Percentiles rank a stretch among this genome's conserved stretches.
Evolutionary conservation across 352 stramenopile genomes (phyloP).

Genomic region (Phytophthora ramorum): DNA sequence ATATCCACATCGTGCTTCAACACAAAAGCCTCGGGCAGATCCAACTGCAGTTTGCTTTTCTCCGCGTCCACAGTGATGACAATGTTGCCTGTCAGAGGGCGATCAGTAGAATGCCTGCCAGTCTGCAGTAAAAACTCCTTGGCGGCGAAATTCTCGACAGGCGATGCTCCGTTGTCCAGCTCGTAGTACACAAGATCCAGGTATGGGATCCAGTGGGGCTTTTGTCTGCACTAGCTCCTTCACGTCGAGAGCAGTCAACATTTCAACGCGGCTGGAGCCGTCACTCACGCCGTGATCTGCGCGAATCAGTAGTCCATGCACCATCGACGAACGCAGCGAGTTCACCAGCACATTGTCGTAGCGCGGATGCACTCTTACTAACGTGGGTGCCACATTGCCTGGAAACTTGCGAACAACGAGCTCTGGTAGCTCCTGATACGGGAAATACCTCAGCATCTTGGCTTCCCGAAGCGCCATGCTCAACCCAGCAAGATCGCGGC

Average conservation of each 20-base stretch:
- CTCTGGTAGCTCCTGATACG: slow-evolving; percentile 68
- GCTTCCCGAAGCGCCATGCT: slow-evolving; percentile 49
- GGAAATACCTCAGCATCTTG: slow-evolving; percentile 68
- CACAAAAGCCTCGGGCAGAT: slow-evolving; percentile 80
- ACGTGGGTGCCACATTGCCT: slow-evolving; percentile 47
- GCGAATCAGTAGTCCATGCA: slow-evolving; percentile 68
- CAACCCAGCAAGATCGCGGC: slow-evolving; percentile 59
- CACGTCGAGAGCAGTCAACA: slow-evolving; percentile 63
- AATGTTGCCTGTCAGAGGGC: slow-evolving; percentile 53
- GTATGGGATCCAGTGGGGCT: slow-evolving; percentile 59
- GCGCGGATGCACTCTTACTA: slow-evolving; percentile 52
- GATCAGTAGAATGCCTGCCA: slow-evolving; percentile 1
- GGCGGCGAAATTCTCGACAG: slow-evolving; percentile 50
- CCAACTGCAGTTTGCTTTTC: slow-evolving; percentile 52
- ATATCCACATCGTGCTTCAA: slow-evolving; percentile 68
- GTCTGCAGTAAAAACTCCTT: slow-evolving; percentile 60
- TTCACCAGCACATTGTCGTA: slow-evolving; percentile 70
- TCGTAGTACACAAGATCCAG: slow-evolving; percentile 72
- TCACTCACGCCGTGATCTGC: slow-evolving; percentile 19
- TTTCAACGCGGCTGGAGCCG: slow-evolving; percentile 33
- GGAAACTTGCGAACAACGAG: slow-evolving; percentile 54
- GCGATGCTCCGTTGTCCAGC: slow-evolving; percentile 34
- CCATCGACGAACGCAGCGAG: slow-evolving; percentile 68
- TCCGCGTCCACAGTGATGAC: slow-evolving; percentile 69
- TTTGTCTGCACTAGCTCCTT: slow-evolving; percentile 53